phyloP scores from a whole-genome alignment of 75 land plant genomes.

The Isoetes taiwanensis region DNA sequence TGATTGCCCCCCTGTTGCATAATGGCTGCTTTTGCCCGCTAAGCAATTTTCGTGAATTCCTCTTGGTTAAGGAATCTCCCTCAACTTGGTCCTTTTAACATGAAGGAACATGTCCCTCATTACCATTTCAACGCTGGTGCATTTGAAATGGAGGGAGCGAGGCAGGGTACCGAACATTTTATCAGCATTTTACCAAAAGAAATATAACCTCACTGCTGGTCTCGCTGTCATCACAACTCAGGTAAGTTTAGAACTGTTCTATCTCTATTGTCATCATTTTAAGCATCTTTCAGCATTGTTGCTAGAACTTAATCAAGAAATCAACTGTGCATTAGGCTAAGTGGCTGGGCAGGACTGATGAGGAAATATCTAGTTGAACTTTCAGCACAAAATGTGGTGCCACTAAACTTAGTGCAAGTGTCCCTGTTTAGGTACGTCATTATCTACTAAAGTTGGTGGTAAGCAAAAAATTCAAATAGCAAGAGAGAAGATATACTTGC shows the following conservation, averaged over 20 bases:
- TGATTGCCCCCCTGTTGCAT: slow-evolving; percentile 13
- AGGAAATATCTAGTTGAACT: too few species aligned
- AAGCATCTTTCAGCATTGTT: too few species aligned
- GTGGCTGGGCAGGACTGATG: too few species aligned
- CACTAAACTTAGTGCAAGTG: too few species aligned
- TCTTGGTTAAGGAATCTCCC: slow-evolving; percentile 32
- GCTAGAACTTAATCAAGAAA: too few species aligned
- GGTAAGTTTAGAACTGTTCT: too few species aligned
- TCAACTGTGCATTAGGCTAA: too few species aligned
- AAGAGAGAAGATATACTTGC: neutral
- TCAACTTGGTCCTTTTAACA: slow-evolving; percentile 67
- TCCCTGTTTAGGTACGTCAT: too few species aligned
- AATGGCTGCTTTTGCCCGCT: slow-evolving; percentile 24
- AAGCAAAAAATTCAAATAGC: too few species aligned
- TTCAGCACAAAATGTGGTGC: too few species aligned
- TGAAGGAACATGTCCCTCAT: slow-evolving; percentile 29
- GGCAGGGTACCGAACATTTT: slow-evolving; percentile 51
- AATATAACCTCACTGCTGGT: slow-evolving; percentile 32
- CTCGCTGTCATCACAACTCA: slow-evolving; percentile 53
- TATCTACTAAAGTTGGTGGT: too few species aligned
- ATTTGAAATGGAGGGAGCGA: slow-evolving; percentile 22
- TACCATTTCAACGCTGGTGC: slow-evolving; percentile 55
- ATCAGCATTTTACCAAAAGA: slow-evolving; percentile 62
- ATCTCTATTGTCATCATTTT: too few species aligned
- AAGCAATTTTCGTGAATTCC: slow-evolving; percentile 28